Evolutionary conservation across 1,284 basidiomycete species (phyloP).

Genomic region (Violaceomyces palustris): DNA sequence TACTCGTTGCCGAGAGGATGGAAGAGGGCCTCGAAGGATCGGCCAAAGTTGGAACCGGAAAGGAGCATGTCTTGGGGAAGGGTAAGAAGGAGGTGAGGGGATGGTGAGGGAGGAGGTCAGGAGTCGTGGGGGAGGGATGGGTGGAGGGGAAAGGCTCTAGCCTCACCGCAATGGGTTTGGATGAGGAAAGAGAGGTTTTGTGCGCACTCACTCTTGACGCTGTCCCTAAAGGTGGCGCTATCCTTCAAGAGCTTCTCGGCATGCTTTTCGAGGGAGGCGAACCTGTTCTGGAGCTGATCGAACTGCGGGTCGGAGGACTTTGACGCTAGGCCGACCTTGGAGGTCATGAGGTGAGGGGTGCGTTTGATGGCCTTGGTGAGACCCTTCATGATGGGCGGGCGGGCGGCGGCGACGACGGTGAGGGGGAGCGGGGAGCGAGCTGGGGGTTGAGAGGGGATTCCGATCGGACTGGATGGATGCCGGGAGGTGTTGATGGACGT

Average conservation of each 20-base stretch:
- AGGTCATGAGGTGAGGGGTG: constrained; percentile 49
- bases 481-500: too few relatives aligned
- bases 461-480: too few relatives aligned
- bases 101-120: constrained; percentile 1
- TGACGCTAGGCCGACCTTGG: constrained; percentile 45
- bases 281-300: constrained; percentile 57
- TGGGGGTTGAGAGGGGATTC: too few relatives aligned
- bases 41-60: constrained; percentile 69
- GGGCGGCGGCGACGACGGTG: too few relatives aligned
- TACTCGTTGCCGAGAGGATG: constrained; percentile 62
- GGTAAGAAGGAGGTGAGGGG: too few relatives aligned
- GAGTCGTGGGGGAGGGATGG: not conserved
- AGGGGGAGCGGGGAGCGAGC: too few relatives aligned
- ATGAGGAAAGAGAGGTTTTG: not conserved
- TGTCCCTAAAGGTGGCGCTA: constrained; percentile 75
- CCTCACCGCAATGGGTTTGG: too few relatives aligned
- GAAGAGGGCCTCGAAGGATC: constrained; percentile 66
- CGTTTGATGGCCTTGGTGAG: constrained; percentile 44
- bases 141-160: not conserved
- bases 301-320: constrained; percentile 49
- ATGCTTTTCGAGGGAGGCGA: constrained; percentile 70
- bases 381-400: constrained; percentile 38
- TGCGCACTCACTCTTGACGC: constrained; percentile 31
- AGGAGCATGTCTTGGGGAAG: constrained; percentile 67
- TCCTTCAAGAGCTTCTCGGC: constrained; percentile 89